Percentiles rank a stretch among this genome's conserved stretches.
These are phyloP conservation scores for Cupressus sempervirens DNA, from an alignment of 75 land plant genomes.

Conservation along the genomic window DNA sequence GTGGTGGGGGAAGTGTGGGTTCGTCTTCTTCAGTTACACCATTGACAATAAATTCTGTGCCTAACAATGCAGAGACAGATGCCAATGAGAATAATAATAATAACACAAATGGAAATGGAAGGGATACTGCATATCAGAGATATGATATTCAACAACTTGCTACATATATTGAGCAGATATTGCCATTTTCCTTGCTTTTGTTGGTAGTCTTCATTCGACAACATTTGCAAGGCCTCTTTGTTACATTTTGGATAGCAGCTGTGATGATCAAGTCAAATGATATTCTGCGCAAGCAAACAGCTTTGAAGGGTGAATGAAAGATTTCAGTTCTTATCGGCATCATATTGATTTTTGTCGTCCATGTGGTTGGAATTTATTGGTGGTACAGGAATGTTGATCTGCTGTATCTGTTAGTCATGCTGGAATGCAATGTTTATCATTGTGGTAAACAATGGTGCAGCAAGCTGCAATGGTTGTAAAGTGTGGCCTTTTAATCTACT, in stretches of 20 bases:
- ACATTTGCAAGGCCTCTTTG: conserved; percentile 90
- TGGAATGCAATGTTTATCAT: conserved; percentile 92
- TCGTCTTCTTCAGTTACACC: conserved; percentile 6
- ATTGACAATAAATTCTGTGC: conserved; percentile 14
- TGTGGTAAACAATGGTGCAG: too few species aligned
- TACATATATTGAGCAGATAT: conserved; percentile 84
- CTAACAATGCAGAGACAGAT: conserved; percentile 12
- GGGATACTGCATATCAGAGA: conserved; percentile 64
- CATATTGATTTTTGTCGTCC: conserved; percentile 37
- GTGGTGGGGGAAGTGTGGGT: conserved; percentile 21
- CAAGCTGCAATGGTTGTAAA: too few species aligned
- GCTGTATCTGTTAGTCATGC: conserved; percentile 55
- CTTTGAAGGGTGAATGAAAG: conserved; percentile 93
- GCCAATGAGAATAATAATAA: neutral
- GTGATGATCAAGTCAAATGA: too few species aligned
- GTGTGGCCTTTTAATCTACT: too few species aligned
- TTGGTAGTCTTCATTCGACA: conserved; percentile 85
- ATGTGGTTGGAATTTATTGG: conserved; percentile 75
- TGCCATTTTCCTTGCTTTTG: conserved; percentile 77
- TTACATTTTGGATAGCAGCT: too few species aligned
- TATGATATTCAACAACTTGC: conserved; percentile 91
- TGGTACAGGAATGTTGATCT: conserved; percentile 72
- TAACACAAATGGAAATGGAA: conserved; percentile 18
- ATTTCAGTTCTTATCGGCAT: conserved; percentile 40
- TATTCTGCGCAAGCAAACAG: too few species aligned